These are phyloP conservation scores for Linum usitatissimum DNA, from an alignment of 345 rosid species.

Conservation along the genomic window DNA sequence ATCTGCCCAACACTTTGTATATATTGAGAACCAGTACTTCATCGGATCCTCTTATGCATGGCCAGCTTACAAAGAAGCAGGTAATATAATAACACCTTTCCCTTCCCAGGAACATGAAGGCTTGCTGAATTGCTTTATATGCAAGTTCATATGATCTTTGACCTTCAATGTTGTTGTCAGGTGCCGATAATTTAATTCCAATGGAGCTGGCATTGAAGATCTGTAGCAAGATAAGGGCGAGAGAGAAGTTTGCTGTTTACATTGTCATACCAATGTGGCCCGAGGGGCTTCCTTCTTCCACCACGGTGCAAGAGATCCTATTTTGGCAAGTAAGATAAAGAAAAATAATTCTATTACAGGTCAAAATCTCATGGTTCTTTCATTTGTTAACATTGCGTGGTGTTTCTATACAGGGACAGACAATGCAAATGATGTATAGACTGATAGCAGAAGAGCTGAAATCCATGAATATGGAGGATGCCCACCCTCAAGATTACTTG, in stretches of 20 bases:
- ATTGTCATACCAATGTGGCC: slow-evolving; percentile 88
- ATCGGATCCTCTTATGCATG: slow-evolving; percentile 80
- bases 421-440: slow-evolving; percentile 81
- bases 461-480: slow-evolving; percentile 34
- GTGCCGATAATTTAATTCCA: slow-evolving; percentile 81
- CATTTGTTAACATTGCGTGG: no score
- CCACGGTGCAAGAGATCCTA: slow-evolving; percentile 65
- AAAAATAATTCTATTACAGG: no score
- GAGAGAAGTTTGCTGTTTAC: slow-evolving; percentile 69
- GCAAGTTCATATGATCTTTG: background rate
- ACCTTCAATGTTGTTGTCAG: slow-evolving; percentile 23
- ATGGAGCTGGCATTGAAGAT: slow-evolving; percentile 84
- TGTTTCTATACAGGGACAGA: slow-evolving; percentile 41
- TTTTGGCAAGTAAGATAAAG: slow-evolving; percentile 66
- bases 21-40: slow-evolving; percentile 86
- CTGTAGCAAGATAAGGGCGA: slow-evolving; percentile 58
- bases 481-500: slow-evolving; percentile 58
- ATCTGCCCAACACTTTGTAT: slow-evolving; percentile 73
- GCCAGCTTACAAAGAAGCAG: slow-evolving; percentile 72
- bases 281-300: slow-evolving; percentile 68
- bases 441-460: slow-evolving; percentile 55
- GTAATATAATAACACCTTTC: slow-evolving; percentile 20
- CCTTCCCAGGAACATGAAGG: background rate
- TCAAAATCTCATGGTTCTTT: no score
- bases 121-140: background rate